Conservation (phyloP, 441 rosid species). For the Omphalea diandra region DNA sequence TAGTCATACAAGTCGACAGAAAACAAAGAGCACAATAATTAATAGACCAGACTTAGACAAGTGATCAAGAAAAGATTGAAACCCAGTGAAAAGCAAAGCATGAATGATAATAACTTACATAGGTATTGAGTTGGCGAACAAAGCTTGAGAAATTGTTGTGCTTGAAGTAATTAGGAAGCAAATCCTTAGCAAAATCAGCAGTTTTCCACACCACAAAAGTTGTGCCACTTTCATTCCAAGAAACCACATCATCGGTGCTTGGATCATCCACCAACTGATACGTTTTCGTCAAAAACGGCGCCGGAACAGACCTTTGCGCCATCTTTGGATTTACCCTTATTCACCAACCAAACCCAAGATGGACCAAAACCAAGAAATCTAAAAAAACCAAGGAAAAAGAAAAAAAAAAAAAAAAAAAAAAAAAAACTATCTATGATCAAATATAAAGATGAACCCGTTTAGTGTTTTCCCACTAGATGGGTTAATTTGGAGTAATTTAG, state of each 20-base stretch:
- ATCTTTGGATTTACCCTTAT: slow-evolving; percentile 32
- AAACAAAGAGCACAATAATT: not conserved
- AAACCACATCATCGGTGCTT: slow-evolving; percentile 71
- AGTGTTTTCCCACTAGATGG: too few relatives aligned
- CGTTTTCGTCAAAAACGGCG: slow-evolving; percentile 86
- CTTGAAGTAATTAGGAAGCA: slow-evolving; percentile 84
- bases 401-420: not conserved
- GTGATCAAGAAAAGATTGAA: not conserved
- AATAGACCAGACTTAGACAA: not conserved
- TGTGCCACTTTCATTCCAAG: slow-evolving; percentile 86
- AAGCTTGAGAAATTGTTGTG: slow-evolving; percentile 98
- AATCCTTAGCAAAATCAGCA: slow-evolving; percentile 81
- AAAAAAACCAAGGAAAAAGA: not conserved
- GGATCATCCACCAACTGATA: slow-evolving; percentile 92
- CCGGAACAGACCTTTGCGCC: slow-evolving; percentile 85
- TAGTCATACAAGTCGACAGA: not conserved
- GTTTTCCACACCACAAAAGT: slow-evolving; percentile 91
- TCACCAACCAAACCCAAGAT: slow-evolving; percentile 20
- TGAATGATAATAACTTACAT: slow-evolving; percentile 42
- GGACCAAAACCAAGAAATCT: slow-evolving; percentile 4
- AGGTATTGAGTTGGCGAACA: slow-evolving; percentile 96
- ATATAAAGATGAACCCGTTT: too few relatives aligned
- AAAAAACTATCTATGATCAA: not conserved
- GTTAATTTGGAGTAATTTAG: slow-evolving; percentile 12
- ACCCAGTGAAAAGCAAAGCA: not conserved